Percentiles rank a stretch among this genome's conserved stretches.
These are phyloP conservation scores for Lithohypha guttulata DNA, from an alignment of 2,329 filamentous ascomycete species.

Conservation along the genomic window DNA sequence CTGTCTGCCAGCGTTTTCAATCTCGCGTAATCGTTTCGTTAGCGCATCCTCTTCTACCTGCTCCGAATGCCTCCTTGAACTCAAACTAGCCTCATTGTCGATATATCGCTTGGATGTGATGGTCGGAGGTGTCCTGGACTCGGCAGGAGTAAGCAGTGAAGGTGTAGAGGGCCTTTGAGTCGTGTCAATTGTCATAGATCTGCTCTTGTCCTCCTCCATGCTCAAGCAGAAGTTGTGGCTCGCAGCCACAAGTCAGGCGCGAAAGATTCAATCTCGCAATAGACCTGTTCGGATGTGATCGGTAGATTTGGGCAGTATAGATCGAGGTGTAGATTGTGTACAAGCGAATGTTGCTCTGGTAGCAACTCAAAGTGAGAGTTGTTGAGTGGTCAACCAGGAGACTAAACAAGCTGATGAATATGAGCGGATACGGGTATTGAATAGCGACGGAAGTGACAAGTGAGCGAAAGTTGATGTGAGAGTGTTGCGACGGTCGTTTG, in stretches of 20 bases:
- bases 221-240: conserved; percentile 1
- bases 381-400: no score
- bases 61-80: conserved; percentile 30
- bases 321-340: no score
- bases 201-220: conserved; percentile 15
- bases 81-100: conserved; percentile 7
- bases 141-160: conserved; percentile 43
- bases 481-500: no score
- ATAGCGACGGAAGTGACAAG: no score
- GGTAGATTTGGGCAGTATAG: no score
- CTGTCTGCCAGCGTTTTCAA: conserved; percentile 48
- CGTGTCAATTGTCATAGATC: conserved; percentile 9
- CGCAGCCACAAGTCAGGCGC: neutral
- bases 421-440: no score
- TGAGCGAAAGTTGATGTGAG: no score
- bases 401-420: no score
- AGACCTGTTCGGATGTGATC: no score
- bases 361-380: no score
- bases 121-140: conserved; percentile 51
- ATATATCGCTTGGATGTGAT: conserved; percentile 38
- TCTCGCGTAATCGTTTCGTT: conserved; percentile 50
- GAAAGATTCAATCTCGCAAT: neutral
- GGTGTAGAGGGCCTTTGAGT: conserved; percentile 30
- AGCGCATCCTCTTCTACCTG: conserved; percentile 50
- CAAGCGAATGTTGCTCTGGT: no score